Conservation (phyloP, 306 rosid genomes). For the Cajanus cajan region DNA sequence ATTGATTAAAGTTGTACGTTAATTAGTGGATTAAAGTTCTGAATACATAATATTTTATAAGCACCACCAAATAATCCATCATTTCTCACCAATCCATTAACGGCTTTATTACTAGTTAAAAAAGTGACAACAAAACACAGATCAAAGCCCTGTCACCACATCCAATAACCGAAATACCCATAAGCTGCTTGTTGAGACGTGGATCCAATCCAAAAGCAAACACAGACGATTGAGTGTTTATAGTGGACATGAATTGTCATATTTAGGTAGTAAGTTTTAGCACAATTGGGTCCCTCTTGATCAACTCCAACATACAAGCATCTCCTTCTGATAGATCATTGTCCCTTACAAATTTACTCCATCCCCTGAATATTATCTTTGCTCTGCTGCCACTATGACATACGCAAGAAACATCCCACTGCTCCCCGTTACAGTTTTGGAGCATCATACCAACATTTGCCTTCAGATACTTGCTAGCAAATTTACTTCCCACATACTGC, state of each 20-base stretch:
- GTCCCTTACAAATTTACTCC: background rate
- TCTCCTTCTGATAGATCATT: constrained; percentile 21
- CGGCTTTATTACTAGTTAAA: background rate
- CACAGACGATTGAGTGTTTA: too few species aligned
- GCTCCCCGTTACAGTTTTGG: constrained; percentile 4
- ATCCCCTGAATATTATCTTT: background rate
- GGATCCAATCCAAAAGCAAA: too few species aligned
- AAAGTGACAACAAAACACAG: background rate
- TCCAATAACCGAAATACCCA: too few species aligned
- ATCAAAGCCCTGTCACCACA: too few species aligned
- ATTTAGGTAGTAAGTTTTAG: background rate
- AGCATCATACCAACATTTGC: background rate
- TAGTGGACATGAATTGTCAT: too few species aligned
- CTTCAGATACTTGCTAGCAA: constrained; percentile 26
- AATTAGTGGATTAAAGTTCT: background rate
- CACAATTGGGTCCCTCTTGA: constrained; percentile 11
- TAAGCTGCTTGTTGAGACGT: too few species aligned
- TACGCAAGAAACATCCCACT: background rate
- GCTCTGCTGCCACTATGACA: background rate
- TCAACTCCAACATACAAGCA: constrained; percentile 41
- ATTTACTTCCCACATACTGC: constrained; percentile 37
- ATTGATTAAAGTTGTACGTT: background rate
- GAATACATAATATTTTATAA: background rate
- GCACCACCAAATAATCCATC: background rate
- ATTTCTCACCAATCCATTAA: background rate